These are phyloP conservation scores for Podospora comata DNA, from an alignment of 495 filamentous ascomycete genomes.

Conservation along the genomic window DNA sequence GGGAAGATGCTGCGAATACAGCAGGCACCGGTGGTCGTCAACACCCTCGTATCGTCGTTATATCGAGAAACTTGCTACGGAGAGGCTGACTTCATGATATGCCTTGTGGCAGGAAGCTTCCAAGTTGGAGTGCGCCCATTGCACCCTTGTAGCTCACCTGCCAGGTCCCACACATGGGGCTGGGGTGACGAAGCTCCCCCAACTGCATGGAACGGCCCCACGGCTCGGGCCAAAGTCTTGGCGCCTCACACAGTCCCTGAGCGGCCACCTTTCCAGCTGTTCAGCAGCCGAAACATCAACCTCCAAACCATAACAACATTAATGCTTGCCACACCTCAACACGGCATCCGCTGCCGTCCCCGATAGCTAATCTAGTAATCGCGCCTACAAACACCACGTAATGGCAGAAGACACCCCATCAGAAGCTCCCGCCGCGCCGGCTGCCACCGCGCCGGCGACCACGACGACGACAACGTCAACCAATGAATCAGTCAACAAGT, in stretches of 20 bases:
- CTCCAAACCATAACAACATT: conserved; percentile 15
- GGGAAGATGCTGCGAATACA: not conserved
- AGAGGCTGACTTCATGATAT: conserved; percentile 2
- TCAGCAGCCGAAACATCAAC: not conserved
- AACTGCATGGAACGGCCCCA: conserved; percentile 2
- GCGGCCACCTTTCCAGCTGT: conserved; percentile 19
- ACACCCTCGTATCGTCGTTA: not conserved
- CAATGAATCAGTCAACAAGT: conserved; percentile 73
- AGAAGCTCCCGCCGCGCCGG: conserved; percentile 26
- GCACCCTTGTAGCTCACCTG: not conserved
- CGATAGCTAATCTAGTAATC: conserved; percentile 6
- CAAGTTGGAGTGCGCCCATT: not conserved
- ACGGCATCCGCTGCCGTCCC: conserved; percentile 11
- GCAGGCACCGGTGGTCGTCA: too few relatives aligned
- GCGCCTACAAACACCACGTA: conserved; percentile 11
- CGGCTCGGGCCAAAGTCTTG: conserved; percentile 12
- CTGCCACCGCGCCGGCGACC: conserved; percentile 14
- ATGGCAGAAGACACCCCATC: conserved; percentile 31
- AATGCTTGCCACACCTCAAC: conserved; percentile 20
- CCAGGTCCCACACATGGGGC: conserved; percentile 2
- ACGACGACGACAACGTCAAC: conserved; percentile 20
- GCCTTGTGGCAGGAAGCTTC: not conserved
- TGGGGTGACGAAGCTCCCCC: conserved; percentile 8
- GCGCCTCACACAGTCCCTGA: not conserved
- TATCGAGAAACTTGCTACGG: not conserved